A percentile compares a stretch with the other conserved stretches of the same genome.
Conservation (phyloP, 768 basidiomycete genomes). For the Tulasnella sp. region DNA sequence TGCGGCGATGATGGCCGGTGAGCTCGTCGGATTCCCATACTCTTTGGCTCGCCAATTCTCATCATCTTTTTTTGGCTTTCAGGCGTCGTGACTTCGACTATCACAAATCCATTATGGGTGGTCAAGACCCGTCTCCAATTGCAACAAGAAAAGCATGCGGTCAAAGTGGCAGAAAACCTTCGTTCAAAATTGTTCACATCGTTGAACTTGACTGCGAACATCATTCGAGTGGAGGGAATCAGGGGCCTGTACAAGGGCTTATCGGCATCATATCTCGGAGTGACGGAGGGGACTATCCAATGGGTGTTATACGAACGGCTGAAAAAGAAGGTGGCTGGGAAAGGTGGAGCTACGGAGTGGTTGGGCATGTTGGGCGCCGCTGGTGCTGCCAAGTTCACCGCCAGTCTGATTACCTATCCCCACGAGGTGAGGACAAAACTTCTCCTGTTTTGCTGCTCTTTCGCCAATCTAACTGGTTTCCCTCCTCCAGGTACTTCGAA, state of each 20-base stretch:
- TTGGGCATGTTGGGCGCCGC: conserved; percentile 81
- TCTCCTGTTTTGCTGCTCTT: not conserved
- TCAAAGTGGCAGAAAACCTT: conserved; percentile 8
- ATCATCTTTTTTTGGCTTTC: not conserved
- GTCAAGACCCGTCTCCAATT: conserved; percentile 96
- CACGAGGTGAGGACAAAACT: conserved; percentile 70
- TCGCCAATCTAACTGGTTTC: not conserved
- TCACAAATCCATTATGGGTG: conserved; percentile 98
- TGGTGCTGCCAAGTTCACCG: conserved; percentile 89
- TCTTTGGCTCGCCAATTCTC: not conserved
- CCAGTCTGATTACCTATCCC: conserved; percentile 93
- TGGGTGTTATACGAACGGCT: conserved; percentile 95
- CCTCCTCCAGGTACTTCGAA: conserved; percentile 70
- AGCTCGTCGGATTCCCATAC: conserved; percentile 2
- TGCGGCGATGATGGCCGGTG: conserved; percentile 72
- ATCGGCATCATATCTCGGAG: conserved; percentile 91
- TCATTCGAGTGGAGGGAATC: conserved; percentile 49
- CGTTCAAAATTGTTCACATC: conserved; percentile 31
- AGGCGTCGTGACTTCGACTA: conserved; percentile 81
- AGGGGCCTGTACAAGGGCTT: conserved; percentile 92
- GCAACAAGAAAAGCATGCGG: conserved; percentile 33
- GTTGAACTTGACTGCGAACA: conserved; percentile 2
- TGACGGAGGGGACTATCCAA: conserved; percentile 93
- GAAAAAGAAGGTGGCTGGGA: conserved; percentile 63
- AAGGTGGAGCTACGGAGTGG: conserved; percentile 63